Evolutionary conservation across 139 green algal genomes (phyloP), one percentile per base, ranked within the genome.

Genomic region (Dunaliella primolecta): DNA sequence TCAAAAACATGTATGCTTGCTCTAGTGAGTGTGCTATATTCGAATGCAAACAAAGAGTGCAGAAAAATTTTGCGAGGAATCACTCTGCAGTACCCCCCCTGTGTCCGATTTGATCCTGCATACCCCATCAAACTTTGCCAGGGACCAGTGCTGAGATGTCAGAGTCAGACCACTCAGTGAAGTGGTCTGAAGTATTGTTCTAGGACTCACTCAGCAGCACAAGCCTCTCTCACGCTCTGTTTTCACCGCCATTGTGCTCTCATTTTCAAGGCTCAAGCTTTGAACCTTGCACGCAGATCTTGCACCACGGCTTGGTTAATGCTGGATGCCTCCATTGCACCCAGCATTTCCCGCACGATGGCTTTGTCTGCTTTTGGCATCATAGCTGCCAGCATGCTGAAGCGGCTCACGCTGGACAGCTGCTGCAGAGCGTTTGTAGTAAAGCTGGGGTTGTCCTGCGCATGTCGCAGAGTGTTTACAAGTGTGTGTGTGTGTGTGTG

Each of bases 361-460:
- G 74, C 74, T 71, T 85, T 85, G 36, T 71, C 64, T 55, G 82
- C 71, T 29, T 38, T 75, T 33, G 33, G 34, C 64, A 85, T 20
- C 82, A 85, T 85, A 34, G 64, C 36, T 2, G 34, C 71, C 36
- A 78, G 70, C 82, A 85, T 85, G 82, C 70, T 34, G 31, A 85
- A 85, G 33, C 82, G 70, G 71, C 35, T 85, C 23, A 85, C 82
- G 2, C n/a, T 36, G 23, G 82, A 46, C 21, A 85, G 82, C 21
- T 80, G 31, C 2, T 21, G 3, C 36, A 85, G 71, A 35, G 82
- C 33, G 20, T 64, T 3, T 7, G 38, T 2, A 3, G 35, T 71
- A 81, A 81, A 85, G 20, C 24, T 74, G 30, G 82, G 72, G 33
- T 81, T n/a, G 1, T 1, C 79, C 79, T 83, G 38, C 35, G n/a